phyloP scores from a whole-genome alignment of 257 asterid species.

The Phtheirospermum japonicum region DNA sequence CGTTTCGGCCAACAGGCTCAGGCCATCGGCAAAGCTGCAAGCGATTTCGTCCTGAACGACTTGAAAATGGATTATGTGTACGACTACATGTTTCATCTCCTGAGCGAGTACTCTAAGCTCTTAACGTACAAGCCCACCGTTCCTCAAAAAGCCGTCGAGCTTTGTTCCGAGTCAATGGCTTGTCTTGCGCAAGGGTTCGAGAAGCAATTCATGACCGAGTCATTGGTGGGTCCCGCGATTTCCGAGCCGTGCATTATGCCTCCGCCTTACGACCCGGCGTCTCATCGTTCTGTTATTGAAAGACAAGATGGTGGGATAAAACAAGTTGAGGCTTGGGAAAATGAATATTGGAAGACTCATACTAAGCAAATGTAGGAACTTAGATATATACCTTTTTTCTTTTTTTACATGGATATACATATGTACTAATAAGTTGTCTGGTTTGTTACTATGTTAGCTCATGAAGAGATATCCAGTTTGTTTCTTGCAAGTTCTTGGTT shows the following conservation, averaged over 20 bases:
- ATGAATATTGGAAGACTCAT: constrained; percentile 49
- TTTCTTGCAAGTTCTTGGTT: neutral
- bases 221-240: constrained; percentile 50
- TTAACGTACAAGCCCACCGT: constrained; percentile 62
- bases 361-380: constrained; percentile 30
- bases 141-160: constrained; percentile 52
- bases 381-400: neutral
- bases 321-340: constrained; percentile 71
- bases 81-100: constrained; percentile 83
- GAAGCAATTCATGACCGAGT: constrained; percentile 65
- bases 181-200: constrained; percentile 47
- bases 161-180: constrained; percentile 70
- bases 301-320: constrained; percentile 38
- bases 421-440: neutral
- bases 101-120: constrained; percentile 65
- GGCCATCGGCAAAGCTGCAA: constrained; percentile 63
- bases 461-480: neutral
- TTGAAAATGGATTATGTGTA: constrained; percentile 66
- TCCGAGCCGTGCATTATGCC: constrained; percentile 62
- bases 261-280: constrained; percentile 61
- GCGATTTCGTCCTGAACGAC: constrained; percentile 51
- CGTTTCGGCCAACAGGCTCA: constrained; percentile 47
- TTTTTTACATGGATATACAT: neutral
- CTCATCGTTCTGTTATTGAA: constrained; percentile 45
- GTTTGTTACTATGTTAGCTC: neutral